Base-by-base conservation (phyloP, 768 basidiomycete genomes). In the Kwoniella pini region DNA sequence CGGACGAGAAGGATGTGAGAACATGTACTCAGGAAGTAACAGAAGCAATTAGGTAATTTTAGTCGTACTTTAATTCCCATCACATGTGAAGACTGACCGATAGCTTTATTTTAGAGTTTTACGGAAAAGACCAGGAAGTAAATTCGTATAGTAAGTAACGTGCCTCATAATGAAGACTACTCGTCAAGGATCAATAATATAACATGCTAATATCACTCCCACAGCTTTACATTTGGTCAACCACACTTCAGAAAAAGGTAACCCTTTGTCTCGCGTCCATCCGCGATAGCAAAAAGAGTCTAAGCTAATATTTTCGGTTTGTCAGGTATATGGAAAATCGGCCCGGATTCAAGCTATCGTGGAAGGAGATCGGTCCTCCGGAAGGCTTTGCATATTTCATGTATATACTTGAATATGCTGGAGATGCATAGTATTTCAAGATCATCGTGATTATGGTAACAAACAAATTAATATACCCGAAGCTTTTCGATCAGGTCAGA, bases 211-310 rank as follows among this genome's bases (percentile, higher is more conserved):
- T 31, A 6, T 1, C 33, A n/a, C 33, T 39, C 26, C 5, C 24
- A 24, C 52, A 71, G 70, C 63, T 68, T 77, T 30, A 79, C 77
- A 1, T 79, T 78, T 40, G 79, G 77, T 19, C 79, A 78, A 62
- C 79, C 79, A 12, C 79, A 79, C 58, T 79, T 79, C 62, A 62
- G 79, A 17, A 74, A 72, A 62, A 64, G 79, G 57, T 76, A 45
- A 7, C 7, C 7, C 33, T 15, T 15, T 7, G 7, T 15, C 15
- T 36, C 33, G 7, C 33, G 33, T 36, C 15, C 33, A 36, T 15
- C 33, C 33, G 33, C 33, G 33, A 36, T 7, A 15, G 33, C 7
- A 19, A 38, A 31, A 5, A 22, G n/a, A 38, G 4, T 3, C 11
- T 38, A 31, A 39, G 33, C n/a, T 40, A 26, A 17, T 4, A 5